phyloP scores from a whole-genome alignment of 2,329 filamentous ascomycete species.

The Xylaria sp. region DNA sequence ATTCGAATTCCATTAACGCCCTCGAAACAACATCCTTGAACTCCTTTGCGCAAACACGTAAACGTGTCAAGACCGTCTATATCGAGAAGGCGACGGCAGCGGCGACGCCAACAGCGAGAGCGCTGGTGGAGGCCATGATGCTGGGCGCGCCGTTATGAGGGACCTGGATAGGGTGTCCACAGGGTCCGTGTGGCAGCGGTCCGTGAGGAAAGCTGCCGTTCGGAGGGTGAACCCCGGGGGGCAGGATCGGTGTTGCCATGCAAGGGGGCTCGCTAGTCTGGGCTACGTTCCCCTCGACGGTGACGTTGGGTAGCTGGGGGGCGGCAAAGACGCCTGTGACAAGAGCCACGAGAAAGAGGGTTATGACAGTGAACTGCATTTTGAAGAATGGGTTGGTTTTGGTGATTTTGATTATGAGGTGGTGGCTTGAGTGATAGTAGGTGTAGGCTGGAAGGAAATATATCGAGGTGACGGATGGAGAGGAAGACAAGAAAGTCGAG shows the following conservation, averaged over 20 bases:
- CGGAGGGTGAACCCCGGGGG: not conserved
- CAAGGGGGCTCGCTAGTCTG: not conserved
- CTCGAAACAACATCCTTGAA: no score
- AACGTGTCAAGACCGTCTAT: not conserved
- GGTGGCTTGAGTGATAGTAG: not conserved
- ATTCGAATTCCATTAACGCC: no score
- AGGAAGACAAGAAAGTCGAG: not conserved
- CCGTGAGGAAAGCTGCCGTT: not conserved
- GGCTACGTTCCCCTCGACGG: no score
- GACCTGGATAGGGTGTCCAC: not conserved
- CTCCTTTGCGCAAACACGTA: not conserved
- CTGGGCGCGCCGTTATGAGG: not conserved
- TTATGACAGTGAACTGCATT: constrained; percentile 23
- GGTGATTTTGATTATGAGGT: not conserved
- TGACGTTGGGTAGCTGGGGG: not conserved
- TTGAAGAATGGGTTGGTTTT: not conserved
- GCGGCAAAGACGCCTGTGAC: constrained; percentile 2
- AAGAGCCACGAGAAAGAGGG: constrained; percentile 11
- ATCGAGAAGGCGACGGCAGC: not conserved
- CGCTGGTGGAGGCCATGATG: not conserved
- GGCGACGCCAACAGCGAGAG: constrained; percentile 9
- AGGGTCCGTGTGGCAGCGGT: not conserved
- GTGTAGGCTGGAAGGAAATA: no score
- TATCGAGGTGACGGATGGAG: not conserved
- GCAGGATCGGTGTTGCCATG: not conserved